Conservation (phyloP, 179 eudicot genomes). For the Nepenthes alata region DNA sequence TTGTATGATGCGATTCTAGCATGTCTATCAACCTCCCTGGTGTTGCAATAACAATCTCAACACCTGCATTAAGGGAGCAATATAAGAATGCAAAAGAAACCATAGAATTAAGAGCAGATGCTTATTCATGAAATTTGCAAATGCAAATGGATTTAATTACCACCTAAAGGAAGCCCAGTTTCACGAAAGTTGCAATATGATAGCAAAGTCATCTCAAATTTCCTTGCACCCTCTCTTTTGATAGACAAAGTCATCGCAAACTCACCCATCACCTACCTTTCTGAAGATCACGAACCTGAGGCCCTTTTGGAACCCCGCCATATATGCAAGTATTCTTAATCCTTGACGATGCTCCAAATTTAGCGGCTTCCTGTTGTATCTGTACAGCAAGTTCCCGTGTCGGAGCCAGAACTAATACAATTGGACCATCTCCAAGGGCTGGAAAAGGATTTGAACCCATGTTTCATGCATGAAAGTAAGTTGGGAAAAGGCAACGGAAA, state of each 20-base stretch:
- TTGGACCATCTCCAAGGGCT: conserved; percentile 94
- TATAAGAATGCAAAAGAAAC: conserved; percentile 7
- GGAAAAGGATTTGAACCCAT: conserved; percentile 7
- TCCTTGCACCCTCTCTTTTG: conserved; percentile 30
- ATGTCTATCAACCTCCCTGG: conserved; percentile 94
- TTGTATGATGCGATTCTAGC: conserved; percentile 79
- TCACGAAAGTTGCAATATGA: conserved; percentile 32
- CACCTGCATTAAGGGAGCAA: conserved; percentile 43
- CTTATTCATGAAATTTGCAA: neutral
- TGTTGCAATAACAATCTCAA: conserved; percentile 88
- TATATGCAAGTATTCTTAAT: conserved; percentile 86
- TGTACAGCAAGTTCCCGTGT: conserved; percentile 98
- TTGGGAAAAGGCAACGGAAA: neutral
- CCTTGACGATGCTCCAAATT: conserved; percentile 69
- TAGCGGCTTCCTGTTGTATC: conserved; percentile 84
- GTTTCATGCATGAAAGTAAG: conserved; percentile 1
- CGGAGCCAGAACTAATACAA: conserved; percentile 85
- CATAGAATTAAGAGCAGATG: neutral
- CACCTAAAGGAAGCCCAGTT: conserved; percentile 39
- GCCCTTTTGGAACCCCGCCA: conserved; percentile 98
- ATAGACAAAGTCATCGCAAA: conserved; percentile 28
- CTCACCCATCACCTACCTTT: conserved; percentile 60
- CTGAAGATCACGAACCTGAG: conserved; percentile 95
- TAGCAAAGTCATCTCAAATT: conserved; percentile 31
- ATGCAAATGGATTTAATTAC: conserved; percentile 16